phyloP scores from a whole-genome alignment of 345 rosid genomes.

The Populus pruinosa region DNA sequence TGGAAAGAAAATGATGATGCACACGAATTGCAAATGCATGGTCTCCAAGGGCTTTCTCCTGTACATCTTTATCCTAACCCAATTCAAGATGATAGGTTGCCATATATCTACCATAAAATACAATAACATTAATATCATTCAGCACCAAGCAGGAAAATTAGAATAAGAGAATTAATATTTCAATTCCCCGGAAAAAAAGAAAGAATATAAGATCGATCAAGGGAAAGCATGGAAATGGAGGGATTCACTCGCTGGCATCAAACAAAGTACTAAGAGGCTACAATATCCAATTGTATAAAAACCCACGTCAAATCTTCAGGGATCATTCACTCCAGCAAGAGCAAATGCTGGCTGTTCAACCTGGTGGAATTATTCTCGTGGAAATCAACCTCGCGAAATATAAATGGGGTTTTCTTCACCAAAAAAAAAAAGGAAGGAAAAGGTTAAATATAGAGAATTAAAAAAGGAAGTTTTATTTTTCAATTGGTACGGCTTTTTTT shows the following conservation, averaged over 20 bases:
- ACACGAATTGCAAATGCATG: constrained; percentile 85
- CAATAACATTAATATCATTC: not conserved
- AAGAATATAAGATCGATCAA: not conserved
- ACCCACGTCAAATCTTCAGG: constrained; percentile 41
- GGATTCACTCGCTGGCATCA: constrained; percentile 60
- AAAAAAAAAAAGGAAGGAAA: not conserved
- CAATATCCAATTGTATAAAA: constrained; percentile 48
- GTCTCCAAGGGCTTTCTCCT: constrained; percentile 69
- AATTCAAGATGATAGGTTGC: constrained; percentile 91
- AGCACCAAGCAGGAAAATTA: not conserved
- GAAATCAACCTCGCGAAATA: not conserved
- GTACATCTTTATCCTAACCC: constrained; percentile 85
- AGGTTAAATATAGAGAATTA: not conserved
- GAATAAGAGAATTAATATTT: not conserved
- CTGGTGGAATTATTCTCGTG: constrained; percentile 26
- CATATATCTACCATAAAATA: constrained; percentile 3
- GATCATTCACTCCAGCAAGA: constrained; percentile 70
- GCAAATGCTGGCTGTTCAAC: constrained; percentile 72
- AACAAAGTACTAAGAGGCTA: constrained; percentile 67
- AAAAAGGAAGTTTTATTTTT: not conserved
- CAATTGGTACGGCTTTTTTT: no score
- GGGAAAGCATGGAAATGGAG: not conserved
- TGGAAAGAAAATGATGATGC: constrained; percentile 81
- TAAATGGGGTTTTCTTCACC: not conserved
- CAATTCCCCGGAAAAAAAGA: not conserved